Evolutionary conservation across 495 filamentous ascomycete genomes (phyloP).

Genomic region (Neurospora sp.): DNA sequence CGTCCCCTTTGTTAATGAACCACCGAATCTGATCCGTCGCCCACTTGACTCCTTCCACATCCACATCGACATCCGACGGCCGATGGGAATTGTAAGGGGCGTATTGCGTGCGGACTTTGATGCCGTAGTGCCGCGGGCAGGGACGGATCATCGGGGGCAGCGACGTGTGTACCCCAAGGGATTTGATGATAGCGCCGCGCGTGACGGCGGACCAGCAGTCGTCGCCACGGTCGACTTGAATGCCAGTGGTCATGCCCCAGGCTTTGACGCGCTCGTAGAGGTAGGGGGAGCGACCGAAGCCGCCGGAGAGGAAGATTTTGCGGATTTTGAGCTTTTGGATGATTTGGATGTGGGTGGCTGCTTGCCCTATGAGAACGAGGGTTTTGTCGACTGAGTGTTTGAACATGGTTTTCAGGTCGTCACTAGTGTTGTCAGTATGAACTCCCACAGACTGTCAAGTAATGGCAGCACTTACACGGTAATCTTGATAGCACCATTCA

Average conservation of each 20-base stretch:
- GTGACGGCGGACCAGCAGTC: conserved; percentile 24
- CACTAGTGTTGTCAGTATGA: neutral
- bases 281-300: conserved; percentile 16
- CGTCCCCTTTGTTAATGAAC: conserved; percentile 17
- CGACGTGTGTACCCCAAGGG: conserved; percentile 17
- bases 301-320: conserved; percentile 19
- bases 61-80: conserved; percentile 4
- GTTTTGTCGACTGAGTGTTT: conserved; percentile 14
- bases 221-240: conserved; percentile 14
- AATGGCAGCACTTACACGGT: neutral
- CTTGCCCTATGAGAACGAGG: conserved; percentile 12
- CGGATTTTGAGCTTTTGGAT: conserved; percentile 9
- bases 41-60: conserved; percentile 11
- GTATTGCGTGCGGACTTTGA: conserved; percentile 12
- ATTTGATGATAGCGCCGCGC: conserved; percentile 22
- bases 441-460: neutral
- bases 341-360: conserved; percentile 14
- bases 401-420: conserved; percentile 16
- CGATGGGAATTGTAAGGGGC: conserved; percentile 9
- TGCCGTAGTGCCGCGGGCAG: conserved; percentile 22
- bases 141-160: conserved; percentile 6
- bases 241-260: conserved; percentile 7
- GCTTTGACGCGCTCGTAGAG: conserved; percentile 9
- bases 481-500: conserved; percentile 12
- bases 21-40: conserved; percentile 20